These are phyloP conservation scores for Fusarium sp. DNA, from an alignment of 2,329 filamentous ascomycete genomes.

Conservation along the genomic window DNA sequence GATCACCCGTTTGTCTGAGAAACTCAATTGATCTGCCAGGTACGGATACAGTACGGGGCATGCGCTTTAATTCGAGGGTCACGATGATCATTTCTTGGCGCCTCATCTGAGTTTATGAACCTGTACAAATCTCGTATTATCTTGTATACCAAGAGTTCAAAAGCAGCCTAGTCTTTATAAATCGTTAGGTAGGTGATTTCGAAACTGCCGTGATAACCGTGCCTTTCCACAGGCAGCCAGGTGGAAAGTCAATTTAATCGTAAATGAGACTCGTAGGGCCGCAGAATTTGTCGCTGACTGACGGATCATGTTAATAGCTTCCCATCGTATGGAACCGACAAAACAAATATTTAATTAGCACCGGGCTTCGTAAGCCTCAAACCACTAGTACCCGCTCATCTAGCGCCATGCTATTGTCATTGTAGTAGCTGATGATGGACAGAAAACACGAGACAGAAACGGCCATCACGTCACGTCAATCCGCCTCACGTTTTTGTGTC, in stretches of 20 bases:
- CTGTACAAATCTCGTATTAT: constrained; percentile 23
- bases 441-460: constrained; percentile 28
- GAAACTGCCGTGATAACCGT: neutral
- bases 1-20: constrained; percentile 12
- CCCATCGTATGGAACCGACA: constrained; percentile 5
- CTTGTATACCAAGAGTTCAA: neutral
- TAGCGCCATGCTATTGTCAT: no score
- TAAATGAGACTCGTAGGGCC: neutral
- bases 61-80: constrained; percentile 29
- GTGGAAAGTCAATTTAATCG: constrained; percentile 1
- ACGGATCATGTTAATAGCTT: neutral
- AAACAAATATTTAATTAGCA: constrained; percentile 19
- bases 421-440: constrained; percentile 7
- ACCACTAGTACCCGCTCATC: constrained; percentile 15
- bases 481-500: constrained; percentile 17
- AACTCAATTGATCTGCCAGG: constrained; percentile 37
- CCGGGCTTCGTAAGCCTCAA: constrained; percentile 23
- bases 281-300: neutral
- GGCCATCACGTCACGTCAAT: neutral
- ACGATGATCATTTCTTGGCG: constrained; percentile 39
- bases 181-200: constrained; percentile 5
- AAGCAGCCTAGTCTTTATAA: neutral
- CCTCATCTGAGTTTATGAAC: constrained; percentile 20
- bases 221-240: neutral
- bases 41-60: constrained; percentile 15